Evolutionary conservation across 78 protist species (phyloP).

Genomic region (Corallochytrium limacisporum): DNA sequence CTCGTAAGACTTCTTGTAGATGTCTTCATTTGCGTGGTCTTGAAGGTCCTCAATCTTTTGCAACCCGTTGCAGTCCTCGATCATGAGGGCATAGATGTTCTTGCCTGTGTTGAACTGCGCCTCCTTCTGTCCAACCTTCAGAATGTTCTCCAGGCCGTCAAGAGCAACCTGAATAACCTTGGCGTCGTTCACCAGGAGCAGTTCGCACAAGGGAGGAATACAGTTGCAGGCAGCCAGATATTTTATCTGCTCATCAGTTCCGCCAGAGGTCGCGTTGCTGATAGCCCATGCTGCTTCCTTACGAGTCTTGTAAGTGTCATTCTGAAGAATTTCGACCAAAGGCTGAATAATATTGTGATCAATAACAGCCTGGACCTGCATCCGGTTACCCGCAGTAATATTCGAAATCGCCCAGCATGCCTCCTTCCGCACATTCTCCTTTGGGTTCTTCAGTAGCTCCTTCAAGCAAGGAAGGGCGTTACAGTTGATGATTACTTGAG

Average conservation of each 20-base stretch:
- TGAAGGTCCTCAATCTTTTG: conserved; percentile 69
- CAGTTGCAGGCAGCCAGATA: not conserved
- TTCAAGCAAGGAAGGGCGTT: conserved; percentile 29
- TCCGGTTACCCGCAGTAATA: conserved; percentile 86
- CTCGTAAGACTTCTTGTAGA: conserved; percentile 50
- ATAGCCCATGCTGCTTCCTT: conserved; percentile 98
- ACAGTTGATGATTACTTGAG: conserved; percentile 24
- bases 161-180: conserved; percentile 70
- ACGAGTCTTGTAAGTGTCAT: conserved; percentile 56
- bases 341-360: conserved; percentile 60
- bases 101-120: not conserved
- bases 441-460: not conserved
- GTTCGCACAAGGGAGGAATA: not conserved
- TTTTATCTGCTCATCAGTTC: conserved; percentile 61
- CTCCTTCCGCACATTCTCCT: conserved; percentile 76
- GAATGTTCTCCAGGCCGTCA: conserved; percentile 79
- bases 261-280: conserved; percentile 82
- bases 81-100: not conserved
- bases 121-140: conserved; percentile 36
- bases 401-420: conserved; percentile 96
- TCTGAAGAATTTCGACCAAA: conserved; percentile 39
- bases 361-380: conserved; percentile 73
- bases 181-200: conserved; percentile 34
- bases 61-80: conserved; percentile 75
- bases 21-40: conserved; percentile 53